A percentile compares a stretch with the other conserved stretches of the same genome.
Conservation (phyloP, 1,284 basidiomycete genomes). For the Vanrija pseudolonga region DNA sequence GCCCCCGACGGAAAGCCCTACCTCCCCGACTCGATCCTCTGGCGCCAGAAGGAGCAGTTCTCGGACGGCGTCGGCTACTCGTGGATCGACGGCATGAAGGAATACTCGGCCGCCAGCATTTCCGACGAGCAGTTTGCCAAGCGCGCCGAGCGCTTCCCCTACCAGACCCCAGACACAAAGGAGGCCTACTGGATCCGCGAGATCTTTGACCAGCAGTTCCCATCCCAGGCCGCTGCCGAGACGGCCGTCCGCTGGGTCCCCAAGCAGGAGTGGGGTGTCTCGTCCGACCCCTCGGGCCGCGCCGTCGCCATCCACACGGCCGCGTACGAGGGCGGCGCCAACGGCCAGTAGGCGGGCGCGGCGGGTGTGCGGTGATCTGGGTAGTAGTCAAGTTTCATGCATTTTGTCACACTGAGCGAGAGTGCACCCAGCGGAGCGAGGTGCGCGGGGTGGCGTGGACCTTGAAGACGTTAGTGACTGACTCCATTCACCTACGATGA, state of each 20-base stretch:
- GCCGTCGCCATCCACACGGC: conserved; percentile 94
- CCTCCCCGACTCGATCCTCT: conserved; percentile 89
- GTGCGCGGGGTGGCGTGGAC: not conserved
- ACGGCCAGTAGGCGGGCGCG: not conserved
- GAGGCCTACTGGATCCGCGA: conserved; percentile 96
- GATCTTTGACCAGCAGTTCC: conserved; percentile 86
- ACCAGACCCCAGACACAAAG: conserved; percentile 89
- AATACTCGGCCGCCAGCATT: conserved; percentile 69
- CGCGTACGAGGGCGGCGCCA: conserved; percentile 59
- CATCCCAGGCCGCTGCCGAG: conserved; percentile 74
- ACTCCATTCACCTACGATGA: not conserved
- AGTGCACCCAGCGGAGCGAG: too few relatives aligned
- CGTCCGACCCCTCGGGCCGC: conserved; percentile 88
- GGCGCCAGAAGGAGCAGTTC: conserved; percentile 99
- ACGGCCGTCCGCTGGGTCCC: conserved; percentile 88
- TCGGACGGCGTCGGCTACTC: conserved; percentile 99
- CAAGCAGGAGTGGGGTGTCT: conserved; percentile 93
- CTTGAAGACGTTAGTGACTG: too few relatives aligned
- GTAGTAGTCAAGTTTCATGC: too few relatives aligned
- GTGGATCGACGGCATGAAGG: conserved; percentile 99
- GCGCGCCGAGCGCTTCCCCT: conserved; percentile 70
- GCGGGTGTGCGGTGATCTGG: too few relatives aligned
- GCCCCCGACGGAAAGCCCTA: conserved; percentile 80
- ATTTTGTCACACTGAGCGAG: too few relatives aligned
- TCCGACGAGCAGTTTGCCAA: conserved; percentile 79